Percentiles rank a stretch among this genome's conserved stretches.
phyloP scores from a whole-genome alignment of 2,329 filamentous ascomycete species.

The Plenodomus biglobosus region DNA sequence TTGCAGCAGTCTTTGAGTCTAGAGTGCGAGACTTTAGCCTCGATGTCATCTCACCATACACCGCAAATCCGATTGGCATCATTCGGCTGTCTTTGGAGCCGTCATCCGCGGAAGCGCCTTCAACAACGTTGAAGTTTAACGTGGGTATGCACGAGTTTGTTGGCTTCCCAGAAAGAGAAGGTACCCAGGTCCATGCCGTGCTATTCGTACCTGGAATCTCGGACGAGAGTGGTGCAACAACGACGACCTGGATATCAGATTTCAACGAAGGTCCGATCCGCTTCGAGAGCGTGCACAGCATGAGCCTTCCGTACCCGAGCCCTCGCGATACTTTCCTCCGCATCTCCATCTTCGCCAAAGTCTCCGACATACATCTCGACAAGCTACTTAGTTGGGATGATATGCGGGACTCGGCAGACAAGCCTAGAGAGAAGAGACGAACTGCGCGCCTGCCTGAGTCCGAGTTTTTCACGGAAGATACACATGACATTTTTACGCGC shows the following conservation, averaged over 20 bases:
- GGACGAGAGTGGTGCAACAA: conserved; percentile 82
- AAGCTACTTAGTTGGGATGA: conserved; percentile 98
- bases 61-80: conserved; percentile 85
- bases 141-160: conserved; percentile 96
- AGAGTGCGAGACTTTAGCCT: conserved; percentile 91
- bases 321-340: conserved; percentile 74
- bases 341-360: conserved; percentile 87
- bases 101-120: conserved; percentile 87
- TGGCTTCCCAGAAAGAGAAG: conserved; percentile 93
- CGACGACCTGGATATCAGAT: conserved; percentile 88
- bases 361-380: conserved; percentile 91
- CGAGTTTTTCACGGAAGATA: conserved; percentile 90
- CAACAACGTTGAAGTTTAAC: conserved; percentile 94
- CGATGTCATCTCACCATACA: conserved; percentile 90
- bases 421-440: conserved; percentile 59
- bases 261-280: conserved; percentile 92
- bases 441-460: conserved; percentile 79
- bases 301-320: conserved; percentile 84
- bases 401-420: conserved; percentile 75
- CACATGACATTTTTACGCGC: conserved; percentile 86
- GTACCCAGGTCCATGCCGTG: conserved; percentile 92
- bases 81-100: conserved; percentile 89
- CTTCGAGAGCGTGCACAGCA: conserved; percentile 97
- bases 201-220: conserved; percentile 92
- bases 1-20: conserved; percentile 91